Percentiles rank a stretch among this genome's conserved stretches.
These are phyloP conservation scores for Penicillium daleae DNA, from an alignment of 495 filamentous ascomycete species.

Conservation along the genomic window DNA sequence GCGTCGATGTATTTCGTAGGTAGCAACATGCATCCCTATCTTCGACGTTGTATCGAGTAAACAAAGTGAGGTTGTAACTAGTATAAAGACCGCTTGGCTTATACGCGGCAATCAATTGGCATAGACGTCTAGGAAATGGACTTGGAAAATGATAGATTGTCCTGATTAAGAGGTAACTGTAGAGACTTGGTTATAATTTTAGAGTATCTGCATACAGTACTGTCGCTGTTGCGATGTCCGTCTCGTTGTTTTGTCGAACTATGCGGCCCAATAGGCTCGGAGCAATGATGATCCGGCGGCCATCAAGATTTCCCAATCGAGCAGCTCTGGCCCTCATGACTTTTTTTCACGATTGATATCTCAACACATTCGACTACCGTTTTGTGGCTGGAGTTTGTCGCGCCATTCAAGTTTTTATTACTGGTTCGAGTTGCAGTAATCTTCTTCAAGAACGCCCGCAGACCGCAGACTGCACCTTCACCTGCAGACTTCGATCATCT, in stretches of 20 bases:
- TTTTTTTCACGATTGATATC: slow-evolving; percentile 25
- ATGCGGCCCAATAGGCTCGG: slow-evolving; percentile 15
- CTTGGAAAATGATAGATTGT: too few relatives aligned
- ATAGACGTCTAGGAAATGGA: too few relatives aligned
- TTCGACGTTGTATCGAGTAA: too few relatives aligned
- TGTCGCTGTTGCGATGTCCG: not conserved
- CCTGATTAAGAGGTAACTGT: too few relatives aligned
- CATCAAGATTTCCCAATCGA: slow-evolving; percentile 46
- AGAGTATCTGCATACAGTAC: not conserved
- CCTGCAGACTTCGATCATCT: not conserved
- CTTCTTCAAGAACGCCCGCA: too few relatives aligned
- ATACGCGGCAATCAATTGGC: too few relatives aligned
- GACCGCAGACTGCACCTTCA: not conserved
- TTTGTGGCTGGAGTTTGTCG: not conserved
- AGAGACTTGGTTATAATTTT: too few relatives aligned
- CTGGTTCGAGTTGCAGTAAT: not conserved
- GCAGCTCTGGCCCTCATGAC: slow-evolving; percentile 24
- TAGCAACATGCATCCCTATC: too few relatives aligned
- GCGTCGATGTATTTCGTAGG: too few relatives aligned
- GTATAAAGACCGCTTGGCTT: too few relatives aligned
- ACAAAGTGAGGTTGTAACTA: too few relatives aligned
- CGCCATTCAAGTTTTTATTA: too few relatives aligned
- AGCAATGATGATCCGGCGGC: slow-evolving; percentile 35
- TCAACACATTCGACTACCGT: slow-evolving; percentile 3
- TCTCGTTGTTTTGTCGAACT: not conserved